Base-by-base conservation (phyloP, 1,139 yeast species). In the Suhomyces choctaworum region DNA sequence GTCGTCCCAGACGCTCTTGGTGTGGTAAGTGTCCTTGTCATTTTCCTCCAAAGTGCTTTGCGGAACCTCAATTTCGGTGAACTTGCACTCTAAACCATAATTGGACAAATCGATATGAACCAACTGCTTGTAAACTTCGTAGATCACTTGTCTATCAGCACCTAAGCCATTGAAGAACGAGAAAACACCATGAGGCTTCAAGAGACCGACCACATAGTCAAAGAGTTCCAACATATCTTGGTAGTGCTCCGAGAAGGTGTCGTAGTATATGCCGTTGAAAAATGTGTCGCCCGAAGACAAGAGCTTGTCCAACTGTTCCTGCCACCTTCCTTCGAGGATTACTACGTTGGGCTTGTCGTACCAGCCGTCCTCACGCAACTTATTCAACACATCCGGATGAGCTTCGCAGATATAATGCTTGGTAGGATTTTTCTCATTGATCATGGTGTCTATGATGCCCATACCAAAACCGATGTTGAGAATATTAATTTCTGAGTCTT, bases 91-190 rank as follows among this genome's bases (percentile, higher is more conserved):
- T 51, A 90, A 64, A 3, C 97, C 97, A 54, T 84, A 89, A 50
- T 84, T 86, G 32, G 69, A 69, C 48, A 90, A 69, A 56, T 90
- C 97, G 39, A 88, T 62, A 47, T 82, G 87, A 5, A 87, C 95
- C 42, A 90, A 80, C 50, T 79, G 76, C 54, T 78, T 81, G 66
- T 90, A 90, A 10, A 90, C 97, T 51, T 90, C 96, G 58, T 90
- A 90, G 41, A 90, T 78, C 8, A 89, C 76, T 54, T 84, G 80
- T 52, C 97, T 73, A 52, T 90, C 97, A 5, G 97, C 97, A n/a
- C 97, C 97, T 24, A 90, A 70, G 0, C 97, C 97, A 52, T 90
- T 90, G 69, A 90, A 90, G 56, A 88, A 90, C 2, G 96, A 87
- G 46, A 90, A 89, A 1, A 80, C 74, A 4, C 95, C 95, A 25